Base-by-base conservation (phyloP, 2,329 filamentous ascomycete genomes). In the Sporothrix inflata region DNA sequence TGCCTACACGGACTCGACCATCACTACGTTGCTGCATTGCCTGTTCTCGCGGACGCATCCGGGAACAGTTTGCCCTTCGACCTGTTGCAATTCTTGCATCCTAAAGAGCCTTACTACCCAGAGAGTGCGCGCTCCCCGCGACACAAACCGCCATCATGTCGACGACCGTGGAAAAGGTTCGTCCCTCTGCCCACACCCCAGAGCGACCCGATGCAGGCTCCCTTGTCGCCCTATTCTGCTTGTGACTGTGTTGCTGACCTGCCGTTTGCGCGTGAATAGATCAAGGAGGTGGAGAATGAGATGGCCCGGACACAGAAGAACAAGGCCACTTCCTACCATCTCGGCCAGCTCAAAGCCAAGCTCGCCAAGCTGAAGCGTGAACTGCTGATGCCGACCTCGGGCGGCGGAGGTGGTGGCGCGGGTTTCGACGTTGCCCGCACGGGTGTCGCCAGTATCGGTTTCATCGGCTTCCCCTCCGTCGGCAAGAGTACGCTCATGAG, bases 401-500 rank as follows among this genome's bases (percentile, higher is more conserved):
- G 93, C 67, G 92, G 94, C 67, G 94, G 94, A 72, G 94, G 95
- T 71, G 94, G 92, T 72, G 93, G 92, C 80, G 85, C 92, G 74
- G 96, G 96, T 73, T 99, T 99, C 86, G 96, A 99, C 85, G 96
- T 99, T 76, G 96, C 96, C 74, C 91, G 96, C 82, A 99, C 96
- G 69, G 96, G 96, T 86, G 96, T 98, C 75, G 96, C 96, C 76
- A 97, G 93, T 86, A 90, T 99, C 79, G 95, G 95, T 57, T 98
- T 98, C 84, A 98, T 98, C 80, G 96, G 96, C 42, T 99, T 99
- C 79, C 96, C 96, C 1, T 99, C 96, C 0, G 96, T 99, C 75
- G 96, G 96, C 74, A 99, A 99, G 85, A 97, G 94, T 88, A 99
- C 96, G 68, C 86, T 99, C 78, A 98, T 99, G 94, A 97, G 91